A percentile compares a stretch with the other conserved stretches of the same genome.
These are phyloP conservation scores for Suhomyces panamericanus DNA, from an alignment of 1,139 yeast species.

Conservation along the genomic window DNA sequence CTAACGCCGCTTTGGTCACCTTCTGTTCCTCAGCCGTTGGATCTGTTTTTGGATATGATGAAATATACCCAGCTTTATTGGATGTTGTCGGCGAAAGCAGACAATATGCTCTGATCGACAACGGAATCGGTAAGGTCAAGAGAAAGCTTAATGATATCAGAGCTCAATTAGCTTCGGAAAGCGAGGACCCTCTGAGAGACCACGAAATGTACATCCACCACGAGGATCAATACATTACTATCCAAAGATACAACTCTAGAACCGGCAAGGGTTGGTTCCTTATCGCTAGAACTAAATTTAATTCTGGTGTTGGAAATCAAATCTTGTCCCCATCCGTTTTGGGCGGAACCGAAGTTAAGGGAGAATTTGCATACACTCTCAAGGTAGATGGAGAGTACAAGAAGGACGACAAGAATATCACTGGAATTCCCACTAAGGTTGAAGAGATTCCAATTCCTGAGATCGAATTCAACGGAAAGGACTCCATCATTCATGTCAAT, in stretches of 20 bases:
- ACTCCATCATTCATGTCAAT: conserved; percentile 57
- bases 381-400: conserved; percentile 52
- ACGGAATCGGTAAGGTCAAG: conserved; percentile 78
- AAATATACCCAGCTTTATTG: conserved; percentile 77
- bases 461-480: conserved; percentile 43
- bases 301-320: conserved; percentile 45
- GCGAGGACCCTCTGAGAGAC: conserved; percentile 63
- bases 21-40: conserved; percentile 94
- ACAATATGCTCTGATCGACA: conserved; percentile 53
- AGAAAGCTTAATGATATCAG: conserved; percentile 58
- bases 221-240: conserved; percentile 88
- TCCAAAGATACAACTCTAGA: conserved; percentile 80
- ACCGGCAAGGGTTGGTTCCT: conserved; percentile 89
- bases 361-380: conserved; percentile 61
- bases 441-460: conserved; percentile 53
- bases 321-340: conserved; percentile 59
- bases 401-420: conserved; percentile 40
- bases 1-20: conserved; percentile 92
- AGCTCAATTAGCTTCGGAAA: conserved; percentile 60
- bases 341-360: conserved; percentile 64
- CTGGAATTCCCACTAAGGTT: conserved; percentile 67
- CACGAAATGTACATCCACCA: conserved; percentile 95
- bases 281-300: conserved; percentile 82
- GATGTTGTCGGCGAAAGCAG: conserved; percentile 82
- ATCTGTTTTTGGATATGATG: conserved; percentile 92